A percentile compares a stretch with the other conserved stretches of the same genome.
Conservation (phyloP, 1,139 yeast species). For the Zygosaccharomyces pseudobailii region DNA sequence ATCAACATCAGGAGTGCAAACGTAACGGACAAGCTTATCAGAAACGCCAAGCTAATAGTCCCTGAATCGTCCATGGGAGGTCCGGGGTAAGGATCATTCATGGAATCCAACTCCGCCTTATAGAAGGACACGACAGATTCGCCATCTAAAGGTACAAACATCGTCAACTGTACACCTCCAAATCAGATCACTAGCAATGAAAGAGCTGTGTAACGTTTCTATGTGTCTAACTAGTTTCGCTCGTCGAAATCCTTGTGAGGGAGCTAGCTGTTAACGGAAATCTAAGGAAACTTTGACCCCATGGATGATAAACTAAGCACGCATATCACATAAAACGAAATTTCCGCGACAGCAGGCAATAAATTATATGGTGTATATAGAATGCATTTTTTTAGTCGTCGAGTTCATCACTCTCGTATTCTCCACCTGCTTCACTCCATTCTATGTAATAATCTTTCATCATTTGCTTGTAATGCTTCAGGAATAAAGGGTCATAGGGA, state of each 20-base stretch:
- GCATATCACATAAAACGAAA: not conserved
- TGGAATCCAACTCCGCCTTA: not conserved
- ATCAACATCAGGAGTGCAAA: constrained; percentile 38
- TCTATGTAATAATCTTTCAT: constrained; percentile 62
- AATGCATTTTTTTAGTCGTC: constrained; percentile 24
- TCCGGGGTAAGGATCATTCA: constrained; percentile 17
- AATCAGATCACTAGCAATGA: not conserved
- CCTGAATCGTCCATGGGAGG: constrained; percentile 34
- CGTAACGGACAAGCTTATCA: constrained; percentile 39
- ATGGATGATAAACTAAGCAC: not conserved
- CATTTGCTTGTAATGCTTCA: constrained; percentile 55
- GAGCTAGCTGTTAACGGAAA: no score
- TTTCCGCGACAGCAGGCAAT: not conserved
- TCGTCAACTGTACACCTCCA: not conserved
- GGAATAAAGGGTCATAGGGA: constrained; percentile 89
- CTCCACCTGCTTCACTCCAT: constrained; percentile 68
- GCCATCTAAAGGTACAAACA: constrained; percentile 3
- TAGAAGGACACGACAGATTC: constrained; percentile 2
- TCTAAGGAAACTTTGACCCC: not conserved
- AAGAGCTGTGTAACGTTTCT: no score
- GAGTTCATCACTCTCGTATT: constrained; percentile 54
- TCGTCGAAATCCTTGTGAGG: no score
- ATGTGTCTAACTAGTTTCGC: no score
- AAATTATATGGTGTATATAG: not conserved
- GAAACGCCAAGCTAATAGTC: constrained; percentile 37